These are phyloP conservation scores for Fusarium sarcochroum DNA, from an alignment of 2,329 filamentous ascomycete species.

Conservation along the genomic window DNA sequence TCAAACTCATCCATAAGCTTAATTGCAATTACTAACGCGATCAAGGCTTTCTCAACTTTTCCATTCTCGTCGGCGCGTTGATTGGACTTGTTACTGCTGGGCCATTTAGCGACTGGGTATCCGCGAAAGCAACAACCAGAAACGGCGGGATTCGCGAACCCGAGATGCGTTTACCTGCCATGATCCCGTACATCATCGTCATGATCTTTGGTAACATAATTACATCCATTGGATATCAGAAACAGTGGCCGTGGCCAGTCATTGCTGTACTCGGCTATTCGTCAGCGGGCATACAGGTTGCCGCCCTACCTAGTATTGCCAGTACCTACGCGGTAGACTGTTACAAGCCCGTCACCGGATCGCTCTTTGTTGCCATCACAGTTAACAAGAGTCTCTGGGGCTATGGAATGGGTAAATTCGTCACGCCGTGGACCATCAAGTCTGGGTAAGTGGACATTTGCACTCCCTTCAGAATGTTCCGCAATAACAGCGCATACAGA, in stretches of 20 bases:
- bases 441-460: neutral
- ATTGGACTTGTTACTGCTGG: slow-evolving; percentile 12
- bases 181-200: slow-evolving; percentile 3
- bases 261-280: slow-evolving; percentile 13
- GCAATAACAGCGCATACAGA: neutral
- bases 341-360: slow-evolving; percentile 9
- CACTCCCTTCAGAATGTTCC: rapidly evolving
- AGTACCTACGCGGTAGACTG: slow-evolving; percentile 15
- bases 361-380: slow-evolving; percentile 5
- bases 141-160: slow-evolving; percentile 14
- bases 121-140: neutral
- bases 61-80: slow-evolving; percentile 1
- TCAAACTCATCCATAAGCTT: no score
- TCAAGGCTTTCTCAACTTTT: slow-evolving; percentile 8
- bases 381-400: slow-evolving; percentile 14
- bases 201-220: slow-evolving; percentile 15
- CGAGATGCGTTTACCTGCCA: slow-evolving; percentile 6
- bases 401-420: slow-evolving; percentile 9
- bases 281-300: neutral
- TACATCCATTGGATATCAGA: slow-evolving; percentile 1
- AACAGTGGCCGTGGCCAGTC: slow-evolving; percentile 8
- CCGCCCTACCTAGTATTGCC: neutral
- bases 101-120: slow-evolving; percentile 11
- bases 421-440: slow-evolving; percentile 15
- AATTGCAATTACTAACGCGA: neutral